These are phyloP conservation scores for Podospora pseudocomata DNA, from an alignment of 495 filamentous ascomycete genomes.

Conservation along the genomic window DNA sequence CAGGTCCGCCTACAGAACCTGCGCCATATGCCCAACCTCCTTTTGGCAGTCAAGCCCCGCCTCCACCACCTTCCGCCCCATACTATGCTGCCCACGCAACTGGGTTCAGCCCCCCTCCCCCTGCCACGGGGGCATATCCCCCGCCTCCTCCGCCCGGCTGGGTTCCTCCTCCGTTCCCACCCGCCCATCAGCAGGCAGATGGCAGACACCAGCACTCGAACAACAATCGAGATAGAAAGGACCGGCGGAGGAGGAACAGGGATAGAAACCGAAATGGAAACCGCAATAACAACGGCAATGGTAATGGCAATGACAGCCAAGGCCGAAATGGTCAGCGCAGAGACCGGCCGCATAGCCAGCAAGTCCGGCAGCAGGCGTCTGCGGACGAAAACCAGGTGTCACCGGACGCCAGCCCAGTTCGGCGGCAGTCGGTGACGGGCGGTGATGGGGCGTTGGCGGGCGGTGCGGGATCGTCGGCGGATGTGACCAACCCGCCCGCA, in stretches of 20 bases:
- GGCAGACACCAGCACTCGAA: constrained; percentile 16
- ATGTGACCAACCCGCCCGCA: neutral
- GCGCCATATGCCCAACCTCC: constrained; percentile 26
- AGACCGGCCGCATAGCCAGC: neutral
- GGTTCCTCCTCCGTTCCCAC: constrained; percentile 21
- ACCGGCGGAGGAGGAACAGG: constrained; percentile 18
- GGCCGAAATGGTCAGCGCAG: neutral
- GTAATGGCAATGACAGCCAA: constrained; percentile 15
- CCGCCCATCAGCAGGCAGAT: constrained; percentile 18
- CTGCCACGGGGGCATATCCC: neutral
- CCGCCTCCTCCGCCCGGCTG: constrained; percentile 19
- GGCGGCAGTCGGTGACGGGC: neutral
- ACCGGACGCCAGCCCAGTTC: neutral
- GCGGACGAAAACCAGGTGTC: neutral
- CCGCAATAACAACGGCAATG: neutral
- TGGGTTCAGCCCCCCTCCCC: constrained; percentile 21
- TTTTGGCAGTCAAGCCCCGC: constrained; percentile 20
- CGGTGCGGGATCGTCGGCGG: neutral
- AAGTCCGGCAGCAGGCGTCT: neutral
- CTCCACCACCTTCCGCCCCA: constrained; percentile 29
- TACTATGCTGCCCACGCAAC: constrained; percentile 25
- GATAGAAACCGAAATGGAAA: constrained; percentile 14
- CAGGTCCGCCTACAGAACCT: constrained; percentile 21
- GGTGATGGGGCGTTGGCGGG: neutral
- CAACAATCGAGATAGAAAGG: constrained; percentile 23